These are phyloP conservation scores for Exobasidium cylindrosporum DNA, from an alignment of 1,284 basidiomycete species.

Conservation along the genomic window DNA sequence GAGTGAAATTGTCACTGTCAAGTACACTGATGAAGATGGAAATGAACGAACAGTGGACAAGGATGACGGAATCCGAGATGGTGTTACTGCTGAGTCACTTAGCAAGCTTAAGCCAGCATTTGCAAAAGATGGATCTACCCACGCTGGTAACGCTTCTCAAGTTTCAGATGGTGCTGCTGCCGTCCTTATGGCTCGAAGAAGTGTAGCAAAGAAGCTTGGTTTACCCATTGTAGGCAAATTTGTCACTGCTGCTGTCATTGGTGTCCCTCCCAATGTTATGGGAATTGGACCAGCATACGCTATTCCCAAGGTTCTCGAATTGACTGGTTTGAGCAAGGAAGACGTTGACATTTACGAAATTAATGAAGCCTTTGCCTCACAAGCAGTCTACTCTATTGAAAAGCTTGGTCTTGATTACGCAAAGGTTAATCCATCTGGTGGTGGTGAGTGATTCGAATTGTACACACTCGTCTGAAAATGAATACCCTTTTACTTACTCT, in stretches of 20 bases:
- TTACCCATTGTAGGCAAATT: conserved; percentile 92
- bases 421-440: conserved; percentile 59
- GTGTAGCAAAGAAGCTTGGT: conserved; percentile 80
- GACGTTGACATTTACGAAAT: conserved; percentile 83
- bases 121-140: conserved; percentile 79
- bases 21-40: conserved; percentile 76
- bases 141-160: conserved; percentile 88
- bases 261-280: conserved; percentile 55
- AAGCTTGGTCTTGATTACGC: conserved; percentile 56
- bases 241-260: conserved; percentile 73
- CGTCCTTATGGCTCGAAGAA: conserved; percentile 81
- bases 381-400: conserved; percentile 63
- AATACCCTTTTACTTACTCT: conserved; percentile 48
- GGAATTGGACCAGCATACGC: conserved; percentile 54
- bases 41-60: conserved; percentile 73
- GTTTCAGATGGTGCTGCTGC: conserved; percentile 97
- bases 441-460: conserved; percentile 55
- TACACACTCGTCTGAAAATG: conserved; percentile 25
- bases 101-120: conserved; percentile 93
- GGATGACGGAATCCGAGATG: conserved; percentile 83
- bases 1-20: conserved; percentile 82
- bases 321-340: conserved; percentile 64
- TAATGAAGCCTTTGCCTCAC: conserved; percentile 58
- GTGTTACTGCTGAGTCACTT: conserved; percentile 82
- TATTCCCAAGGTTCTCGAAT: conserved; percentile 60